Base-by-base conservation (phyloP, 140 eudicot species). In the Flaveria floridana region DNA sequence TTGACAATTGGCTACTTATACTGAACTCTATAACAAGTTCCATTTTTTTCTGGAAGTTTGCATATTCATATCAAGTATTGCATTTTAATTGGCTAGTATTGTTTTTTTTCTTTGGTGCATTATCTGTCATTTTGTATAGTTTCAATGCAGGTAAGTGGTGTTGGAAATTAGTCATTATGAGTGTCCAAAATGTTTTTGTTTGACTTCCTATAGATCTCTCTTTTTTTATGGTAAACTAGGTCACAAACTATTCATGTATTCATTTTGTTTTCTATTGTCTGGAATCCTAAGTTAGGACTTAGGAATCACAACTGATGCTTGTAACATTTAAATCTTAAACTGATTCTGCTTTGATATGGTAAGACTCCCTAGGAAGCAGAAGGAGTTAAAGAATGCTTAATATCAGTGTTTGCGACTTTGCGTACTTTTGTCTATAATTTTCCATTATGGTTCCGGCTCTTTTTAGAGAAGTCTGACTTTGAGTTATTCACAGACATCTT, bases 181-280 rank as follows among this genome's bases (percentile, higher is more conserved):
- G 64, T 75, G 20, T 75, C 28, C 21, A 19, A 16, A 47, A 19
- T 28, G 0, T 26, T 48, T 1, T 16, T 65, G n/a, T 37, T 53
- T 0, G 30, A 51, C 19, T 52, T 50, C 2, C 3, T 21, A 34
- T 18, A 48, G 66, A 53, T 41, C 51, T 50, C 20, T 37, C 34
- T 2, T 15, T 3, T 66, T 66, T 76, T 20, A n/a, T 55, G 37
- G 55, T 75, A 65, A 30, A 50, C 13, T 12, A 50, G 79, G 55
- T 52, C 28, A 52, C 8, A 55, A 34, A 34, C 41, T 34, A 34
- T 34, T 0, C 41, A 34, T 34, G 41, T 34, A 34, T 34, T 34
- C 41, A 34, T 34, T 34, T 34, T 34, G 41, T 34, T 34, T 34
- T 34, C 6, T 34, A 34, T 34, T 7, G 41, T 4, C 41, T 34